phyloP scores from a whole-genome alignment of 1,139 yeast genomes.

The Pneumocystis murina region DNA sequence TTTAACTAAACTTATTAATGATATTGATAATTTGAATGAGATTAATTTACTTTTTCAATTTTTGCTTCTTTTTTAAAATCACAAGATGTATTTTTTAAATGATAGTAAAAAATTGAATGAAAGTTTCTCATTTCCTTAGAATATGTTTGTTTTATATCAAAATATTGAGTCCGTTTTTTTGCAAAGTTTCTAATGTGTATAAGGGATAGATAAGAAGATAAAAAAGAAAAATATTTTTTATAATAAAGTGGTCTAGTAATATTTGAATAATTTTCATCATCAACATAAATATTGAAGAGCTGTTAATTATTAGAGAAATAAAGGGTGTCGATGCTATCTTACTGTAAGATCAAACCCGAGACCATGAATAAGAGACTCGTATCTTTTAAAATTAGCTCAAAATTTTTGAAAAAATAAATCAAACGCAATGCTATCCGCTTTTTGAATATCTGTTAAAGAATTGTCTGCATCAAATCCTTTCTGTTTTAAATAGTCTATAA shows the following conservation, averaged over 20 bases:
- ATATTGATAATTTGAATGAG: background rate
- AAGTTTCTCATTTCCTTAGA: background rate
- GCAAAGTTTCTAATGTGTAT: background rate
- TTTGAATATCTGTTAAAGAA: background rate
- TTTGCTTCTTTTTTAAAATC: background rate
- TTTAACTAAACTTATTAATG: background rate
- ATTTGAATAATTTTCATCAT: background rate
- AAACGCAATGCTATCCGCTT: background rate
- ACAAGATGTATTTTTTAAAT: background rate
- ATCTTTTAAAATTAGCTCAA: background rate
- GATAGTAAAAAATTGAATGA: background rate
- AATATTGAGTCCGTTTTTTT: background rate
- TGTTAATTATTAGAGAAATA: background rate
- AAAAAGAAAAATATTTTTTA: background rate
- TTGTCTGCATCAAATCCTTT: slow-evolving; percentile 5
- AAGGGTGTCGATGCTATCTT: background rate
- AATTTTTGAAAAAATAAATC: background rate
- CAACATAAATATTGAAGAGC: background rate
- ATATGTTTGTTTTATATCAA: background rate
- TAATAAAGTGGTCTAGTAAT: background rate
- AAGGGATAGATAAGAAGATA: background rate
- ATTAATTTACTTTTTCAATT: background rate
- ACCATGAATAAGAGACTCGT: background rate
- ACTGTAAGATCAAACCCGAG: background rate
- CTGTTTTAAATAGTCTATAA: slow-evolving; percentile 4